A percentile compares a stretch with the other conserved stretches of the same genome.
phyloP scores from a whole-genome alignment of 768 basidiomycete genomes.

The Nidula microcarpa region DNA sequence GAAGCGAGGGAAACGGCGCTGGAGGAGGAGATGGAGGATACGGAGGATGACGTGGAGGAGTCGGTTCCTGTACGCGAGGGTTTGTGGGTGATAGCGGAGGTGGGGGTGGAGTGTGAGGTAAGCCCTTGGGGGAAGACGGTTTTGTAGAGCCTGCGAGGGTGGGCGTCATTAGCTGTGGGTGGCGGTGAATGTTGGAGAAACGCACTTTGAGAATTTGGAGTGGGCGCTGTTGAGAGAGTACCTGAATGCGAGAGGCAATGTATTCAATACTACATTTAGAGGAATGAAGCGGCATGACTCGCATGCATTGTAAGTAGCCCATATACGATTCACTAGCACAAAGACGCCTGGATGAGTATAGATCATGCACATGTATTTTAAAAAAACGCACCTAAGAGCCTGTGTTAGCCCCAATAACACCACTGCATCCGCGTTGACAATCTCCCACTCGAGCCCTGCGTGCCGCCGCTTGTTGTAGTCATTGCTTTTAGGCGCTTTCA shows the following conservation, averaged over 20 bases:
- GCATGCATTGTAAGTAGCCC: conserved; percentile 80
- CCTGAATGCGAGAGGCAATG: conserved; percentile 13
- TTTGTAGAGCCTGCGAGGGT: conserved; percentile 53
- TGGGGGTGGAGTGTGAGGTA: conserved; percentile 36
- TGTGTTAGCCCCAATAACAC: conserved; percentile 69
- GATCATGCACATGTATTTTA: neutral
- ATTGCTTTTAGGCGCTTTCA: conserved; percentile 25
- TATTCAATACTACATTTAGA: neutral
- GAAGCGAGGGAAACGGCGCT: neutral
- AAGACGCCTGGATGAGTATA: neutral
- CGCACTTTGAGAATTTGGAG: conserved; percentile 69
- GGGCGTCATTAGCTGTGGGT: neutral
- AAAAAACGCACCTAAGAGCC: conserved; percentile 54
- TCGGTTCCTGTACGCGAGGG: conserved; percentile 22
- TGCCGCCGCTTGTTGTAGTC: conserved; percentile 32
- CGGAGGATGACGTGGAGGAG: conserved; percentile 1
- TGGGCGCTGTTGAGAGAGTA: conserved; percentile 64
- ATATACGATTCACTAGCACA: conserved; percentile 67
- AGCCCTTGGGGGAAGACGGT: conserved; percentile 59
- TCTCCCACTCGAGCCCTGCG: conserved; percentile 72
- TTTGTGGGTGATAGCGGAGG: conserved; percentile 18
- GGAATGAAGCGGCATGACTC: conserved; percentile 17
- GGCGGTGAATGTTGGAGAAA: neutral
- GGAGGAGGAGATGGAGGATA: neutral
- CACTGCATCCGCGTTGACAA: conserved; percentile 69